A percentile compares a stretch with the other conserved stretches of the same genome.
These are phyloP conservation scores for Ustanciosporium gigantosporum DNA, from an alignment of 1,284 basidiomycete species.

Conservation along the genomic window DNA sequence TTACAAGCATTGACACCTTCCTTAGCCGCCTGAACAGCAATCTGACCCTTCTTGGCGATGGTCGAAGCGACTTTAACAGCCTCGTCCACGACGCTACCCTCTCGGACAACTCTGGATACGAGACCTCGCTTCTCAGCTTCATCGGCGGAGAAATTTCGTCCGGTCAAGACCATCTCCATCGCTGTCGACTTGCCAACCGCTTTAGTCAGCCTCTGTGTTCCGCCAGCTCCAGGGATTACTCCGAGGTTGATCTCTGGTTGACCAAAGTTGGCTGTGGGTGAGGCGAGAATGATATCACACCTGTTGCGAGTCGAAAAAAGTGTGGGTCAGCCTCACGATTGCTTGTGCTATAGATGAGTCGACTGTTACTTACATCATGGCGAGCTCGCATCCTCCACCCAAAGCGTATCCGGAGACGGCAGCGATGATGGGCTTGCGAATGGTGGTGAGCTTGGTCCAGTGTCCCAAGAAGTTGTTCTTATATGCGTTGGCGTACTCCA, in stretches of 20 bases:
- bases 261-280: slow-evolving; percentile 87
- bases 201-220: slow-evolving; percentile 79
- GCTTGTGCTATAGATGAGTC: too few species aligned
- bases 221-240: slow-evolving; percentile 87
- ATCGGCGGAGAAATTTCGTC: slow-evolving; percentile 71
- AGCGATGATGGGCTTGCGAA: slow-evolving; percentile 91
- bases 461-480: slow-evolving; percentile 83
- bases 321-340: too few species aligned
- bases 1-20: slow-evolving; percentile 89
- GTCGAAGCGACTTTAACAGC: slow-evolving; percentile 79
- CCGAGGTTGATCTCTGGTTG: slow-evolving; percentile 98
- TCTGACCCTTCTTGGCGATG: slow-evolving; percentile 81
- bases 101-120: slow-evolving; percentile 74
- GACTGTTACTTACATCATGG: slow-evolving; percentile 77
- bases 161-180: slow-evolving; percentile 94
- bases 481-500: slow-evolving; percentile 84
- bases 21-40: slow-evolving; percentile 88
- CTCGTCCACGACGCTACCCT: slow-evolving; percentile 78
- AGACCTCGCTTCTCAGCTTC: slow-evolving; percentile 87
- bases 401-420: slow-evolving; percentile 95
- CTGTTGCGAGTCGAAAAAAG: slow-evolving; percentile 27
- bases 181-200: slow-evolving; percentile 89
- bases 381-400: slow-evolving; percentile 94
- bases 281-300: slow-evolving; percentile 92
- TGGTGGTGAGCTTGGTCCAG: slow-evolving; percentile 77